Percentiles rank a stretch among this genome's conserved stretches.
These are phyloP conservation scores for Chalaropsis ovoidea DNA, from an alignment of 2,329 filamentous ascomycete genomes.

Conservation along the genomic window DNA sequence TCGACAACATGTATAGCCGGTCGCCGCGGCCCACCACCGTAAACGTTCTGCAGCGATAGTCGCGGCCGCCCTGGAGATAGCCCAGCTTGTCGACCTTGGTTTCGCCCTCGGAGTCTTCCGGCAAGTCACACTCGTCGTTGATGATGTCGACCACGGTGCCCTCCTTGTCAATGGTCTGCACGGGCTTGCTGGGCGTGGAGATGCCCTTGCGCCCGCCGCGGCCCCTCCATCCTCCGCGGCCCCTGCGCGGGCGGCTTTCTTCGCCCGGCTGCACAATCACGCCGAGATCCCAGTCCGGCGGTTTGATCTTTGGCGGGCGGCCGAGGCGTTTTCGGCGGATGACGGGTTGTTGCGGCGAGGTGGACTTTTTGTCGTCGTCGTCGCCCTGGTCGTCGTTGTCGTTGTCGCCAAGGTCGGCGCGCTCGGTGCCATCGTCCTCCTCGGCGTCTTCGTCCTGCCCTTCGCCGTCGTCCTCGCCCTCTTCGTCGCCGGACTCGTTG, in stretches of 20 bases:
- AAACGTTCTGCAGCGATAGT: slow-evolving; percentile 93
- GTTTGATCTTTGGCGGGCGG: slow-evolving; percentile 73
- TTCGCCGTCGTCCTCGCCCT: slow-evolving; percentile 22
- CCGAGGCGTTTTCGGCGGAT: slow-evolving; percentile 71
- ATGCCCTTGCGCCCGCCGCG: slow-evolving; percentile 58
- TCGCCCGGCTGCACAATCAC: slow-evolving; percentile 45
- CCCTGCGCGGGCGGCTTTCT: slow-evolving; percentile 49
- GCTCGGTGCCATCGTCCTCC: slow-evolving; percentile 23
- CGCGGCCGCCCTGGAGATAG: slow-evolving; percentile 68
- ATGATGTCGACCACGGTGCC: slow-evolving; percentile 84
- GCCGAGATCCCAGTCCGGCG: slow-evolving; percentile 64
- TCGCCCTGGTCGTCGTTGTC: slow-evolving; percentile 39
- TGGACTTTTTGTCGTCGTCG: slow-evolving; percentile 33
- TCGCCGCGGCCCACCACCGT: slow-evolving; percentile 75
- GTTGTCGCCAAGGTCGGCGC: slow-evolving; percentile 40
- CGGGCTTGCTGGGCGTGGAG: slow-evolving; percentile 62
- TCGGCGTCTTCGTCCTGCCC: slow-evolving; percentile 25
- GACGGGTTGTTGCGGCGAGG: slow-evolving; percentile 46
- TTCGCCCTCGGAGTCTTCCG: slow-evolving; percentile 80
- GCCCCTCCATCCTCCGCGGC: slow-evolving; percentile 61
- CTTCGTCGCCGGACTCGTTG: slow-evolving; percentile 10
- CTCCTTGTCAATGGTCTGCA: slow-evolving; percentile 85
- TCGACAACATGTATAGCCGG: slow-evolving; percentile 94
- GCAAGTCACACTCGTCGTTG: slow-evolving; percentile 82
- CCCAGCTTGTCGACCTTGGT: slow-evolving; percentile 87